A percentile compares a stretch with the other conserved stretches of the same genome.
phyloP scores from a whole-genome alignment of 441 rosid genomes.

The Populus hybrid region DNA sequence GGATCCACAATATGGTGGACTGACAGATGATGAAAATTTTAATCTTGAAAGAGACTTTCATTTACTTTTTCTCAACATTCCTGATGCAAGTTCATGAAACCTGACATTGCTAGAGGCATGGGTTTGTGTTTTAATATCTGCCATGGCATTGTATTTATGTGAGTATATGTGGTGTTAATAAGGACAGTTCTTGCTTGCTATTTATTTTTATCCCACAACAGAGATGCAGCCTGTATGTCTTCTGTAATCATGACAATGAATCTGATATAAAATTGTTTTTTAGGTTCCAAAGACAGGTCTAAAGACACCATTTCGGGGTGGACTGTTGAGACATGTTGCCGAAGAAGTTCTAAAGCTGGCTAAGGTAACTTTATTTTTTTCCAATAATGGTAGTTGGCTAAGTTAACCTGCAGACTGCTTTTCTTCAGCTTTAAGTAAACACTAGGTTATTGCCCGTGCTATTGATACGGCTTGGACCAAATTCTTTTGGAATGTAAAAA shows the following conservation, averaged over 20 bases:
- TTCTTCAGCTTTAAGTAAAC: not conserved
- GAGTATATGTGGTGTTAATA: constrained; percentile 1
- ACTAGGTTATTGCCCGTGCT: too few species aligned
- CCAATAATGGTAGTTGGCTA: not conserved
- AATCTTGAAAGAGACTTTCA: not conserved
- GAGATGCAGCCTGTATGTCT: constrained; percentile 7
- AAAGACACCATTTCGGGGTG: constrained; percentile 92
- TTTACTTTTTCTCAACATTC: not conserved
- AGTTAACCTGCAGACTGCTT: not conserved
- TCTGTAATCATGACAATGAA: constrained; percentile 3
- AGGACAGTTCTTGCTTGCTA: not conserved
- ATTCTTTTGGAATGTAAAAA: too few species aligned
- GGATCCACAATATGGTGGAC: not conserved
- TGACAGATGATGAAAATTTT: not conserved
- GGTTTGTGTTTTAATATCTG: not conserved
- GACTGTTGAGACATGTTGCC: constrained; percentile 72
- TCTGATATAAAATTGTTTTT: constrained; percentile 18
- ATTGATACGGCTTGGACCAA: too few species aligned
- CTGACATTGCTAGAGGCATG: not conserved
- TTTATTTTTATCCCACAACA: constrained; percentile 1
- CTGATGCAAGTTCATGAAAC: not conserved
- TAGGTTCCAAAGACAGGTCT: constrained; percentile 88
- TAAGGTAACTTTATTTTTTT: constrained; percentile 45
- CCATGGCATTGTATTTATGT: not conserved
- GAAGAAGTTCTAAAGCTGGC: constrained; percentile 84